Percentiles rank a stretch among this genome's conserved stretches.
These are phyloP conservation scores for Colletotrichum phormii DNA, from an alignment of 2,329 filamentous ascomycete genomes.

Conservation along the genomic window DNA sequence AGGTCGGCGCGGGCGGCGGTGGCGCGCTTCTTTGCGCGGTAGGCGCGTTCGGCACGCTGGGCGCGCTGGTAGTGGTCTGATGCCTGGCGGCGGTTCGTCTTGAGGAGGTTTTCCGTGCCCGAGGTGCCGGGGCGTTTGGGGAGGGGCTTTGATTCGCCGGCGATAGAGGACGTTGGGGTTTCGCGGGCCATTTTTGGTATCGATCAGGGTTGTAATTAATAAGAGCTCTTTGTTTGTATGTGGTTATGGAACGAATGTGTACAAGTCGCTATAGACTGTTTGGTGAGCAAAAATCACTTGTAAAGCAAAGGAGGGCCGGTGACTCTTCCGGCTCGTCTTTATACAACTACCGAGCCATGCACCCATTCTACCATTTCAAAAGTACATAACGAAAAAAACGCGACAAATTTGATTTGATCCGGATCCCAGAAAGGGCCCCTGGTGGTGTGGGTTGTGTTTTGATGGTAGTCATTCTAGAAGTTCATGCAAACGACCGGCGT, in stretches of 20 bases:
- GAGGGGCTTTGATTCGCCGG: conserved; percentile 41
- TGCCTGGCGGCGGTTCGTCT: conserved; percentile 50
- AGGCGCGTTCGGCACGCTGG: conserved; percentile 53
- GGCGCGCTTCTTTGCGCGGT: conserved; percentile 55
- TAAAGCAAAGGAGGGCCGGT: background rate
- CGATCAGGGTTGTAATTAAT: background rate
- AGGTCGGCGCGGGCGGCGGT: conserved; percentile 51
- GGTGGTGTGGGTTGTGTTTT: conserved; percentile 17
- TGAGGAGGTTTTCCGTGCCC: conserved; percentile 55
- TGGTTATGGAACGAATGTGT: conserved; percentile 23
- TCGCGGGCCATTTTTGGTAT: conserved; percentile 31
- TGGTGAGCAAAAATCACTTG: conserved; percentile 17
- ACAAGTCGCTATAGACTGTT: conserved; percentile 23
- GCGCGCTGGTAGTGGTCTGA: conserved; percentile 52
- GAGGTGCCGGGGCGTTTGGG: conserved; percentile 54
- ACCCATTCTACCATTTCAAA: background rate
- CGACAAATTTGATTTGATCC: conserved; percentile 22
- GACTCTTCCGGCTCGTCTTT: conserved; percentile 2
- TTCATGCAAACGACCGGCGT: conserved; percentile 38
- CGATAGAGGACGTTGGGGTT: conserved; percentile 24
- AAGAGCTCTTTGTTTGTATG: background rate
- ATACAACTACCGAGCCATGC: conserved; percentile 24
- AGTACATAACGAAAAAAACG: background rate
- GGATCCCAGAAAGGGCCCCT: conserved; percentile 1
- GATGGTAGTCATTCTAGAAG: conserved; percentile 37